A percentile compares a stretch with the other conserved stretches of the same genome.
These are phyloP conservation scores for Centaurea solstitialis DNA, from an alignment of 129 eudicot species.

Conservation along the genomic window DNA sequence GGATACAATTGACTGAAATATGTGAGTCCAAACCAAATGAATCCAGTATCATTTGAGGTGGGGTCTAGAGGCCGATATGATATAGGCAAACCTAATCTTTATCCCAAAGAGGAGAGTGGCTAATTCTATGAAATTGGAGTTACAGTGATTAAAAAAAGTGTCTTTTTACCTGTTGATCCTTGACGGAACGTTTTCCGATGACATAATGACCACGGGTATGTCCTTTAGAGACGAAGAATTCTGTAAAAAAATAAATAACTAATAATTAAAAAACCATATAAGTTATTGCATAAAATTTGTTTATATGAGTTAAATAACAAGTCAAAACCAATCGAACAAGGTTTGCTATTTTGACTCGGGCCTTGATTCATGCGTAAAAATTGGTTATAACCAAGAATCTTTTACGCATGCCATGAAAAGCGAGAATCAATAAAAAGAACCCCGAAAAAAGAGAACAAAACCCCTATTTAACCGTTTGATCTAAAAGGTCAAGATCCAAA, in stretches of 20 bases:
- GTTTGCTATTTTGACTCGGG: not conserved
- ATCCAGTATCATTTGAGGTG: no score
- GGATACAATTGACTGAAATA: not conserved
- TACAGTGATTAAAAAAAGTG: not conserved
- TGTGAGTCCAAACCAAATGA: no score
- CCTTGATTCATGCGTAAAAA: not conserved
- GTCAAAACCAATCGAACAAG: not conserved
- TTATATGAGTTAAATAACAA: not conserved
- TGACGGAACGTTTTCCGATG: conserved; percentile 93
- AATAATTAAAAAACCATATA: not conserved
- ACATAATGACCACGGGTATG: conserved; percentile 96
- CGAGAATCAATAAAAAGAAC: no score
- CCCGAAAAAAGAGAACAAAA: not conserved
- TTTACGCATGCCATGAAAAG: not conserved
- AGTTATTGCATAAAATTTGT: not conserved
- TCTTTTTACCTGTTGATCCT: conserved; percentile 77
- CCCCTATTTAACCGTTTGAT: not conserved
- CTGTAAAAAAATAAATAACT: conserved; percentile 35
- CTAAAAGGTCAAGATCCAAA: not conserved
- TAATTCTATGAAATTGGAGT: not conserved
- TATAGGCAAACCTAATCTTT: not conserved
- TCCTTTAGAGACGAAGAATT: conserved; percentile 72
- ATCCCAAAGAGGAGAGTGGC: not conserved
- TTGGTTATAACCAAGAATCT: not conserved
- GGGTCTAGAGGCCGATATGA: not conserved